These are phyloP conservation scores for Fusarium nurragi DNA, from an alignment of 2,329 filamentous ascomycete species.

Conservation along the genomic window DNA sequence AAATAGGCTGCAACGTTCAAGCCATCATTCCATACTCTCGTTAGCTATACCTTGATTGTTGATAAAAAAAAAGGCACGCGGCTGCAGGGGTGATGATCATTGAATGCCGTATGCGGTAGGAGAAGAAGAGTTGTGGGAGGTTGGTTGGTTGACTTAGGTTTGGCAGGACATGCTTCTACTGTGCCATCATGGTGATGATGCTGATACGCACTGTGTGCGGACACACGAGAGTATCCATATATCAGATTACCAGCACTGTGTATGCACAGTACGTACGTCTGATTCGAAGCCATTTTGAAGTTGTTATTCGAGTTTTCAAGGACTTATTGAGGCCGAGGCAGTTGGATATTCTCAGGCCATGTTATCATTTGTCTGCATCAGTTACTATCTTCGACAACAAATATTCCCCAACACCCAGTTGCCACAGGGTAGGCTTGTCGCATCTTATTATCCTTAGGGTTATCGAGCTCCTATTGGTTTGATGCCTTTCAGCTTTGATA, in stretches of 20 bases:
- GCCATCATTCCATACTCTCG: conserved; percentile 12
- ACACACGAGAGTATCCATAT: not conserved
- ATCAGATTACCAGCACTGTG: not conserved
- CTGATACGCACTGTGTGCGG: not conserved
- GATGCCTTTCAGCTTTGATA: too few species aligned
- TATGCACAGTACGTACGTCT: not conserved
- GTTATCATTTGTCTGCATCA: too few species aligned
- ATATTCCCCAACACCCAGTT: too few species aligned
- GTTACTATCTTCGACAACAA: too few species aligned
- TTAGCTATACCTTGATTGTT: too few species aligned
- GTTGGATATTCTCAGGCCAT: too few species aligned
- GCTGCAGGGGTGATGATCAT: not conserved
- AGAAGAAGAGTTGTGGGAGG: not conserved
- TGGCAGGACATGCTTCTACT: not conserved
- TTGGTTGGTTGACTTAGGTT: not conserved
- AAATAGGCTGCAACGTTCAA: not conserved
- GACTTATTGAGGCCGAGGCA: too few species aligned
- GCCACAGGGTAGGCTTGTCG: too few species aligned
- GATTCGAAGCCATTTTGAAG: not conserved
- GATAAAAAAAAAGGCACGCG: not conserved
- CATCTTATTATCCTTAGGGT: too few species aligned
- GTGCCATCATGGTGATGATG: not conserved
- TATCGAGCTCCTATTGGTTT: too few species aligned
- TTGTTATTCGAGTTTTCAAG: too few species aligned
- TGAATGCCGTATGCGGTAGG: not conserved